phyloP scores from a whole-genome alignment of 768 basidiomycete genomes.

The Tylopilus sp. region DNA sequence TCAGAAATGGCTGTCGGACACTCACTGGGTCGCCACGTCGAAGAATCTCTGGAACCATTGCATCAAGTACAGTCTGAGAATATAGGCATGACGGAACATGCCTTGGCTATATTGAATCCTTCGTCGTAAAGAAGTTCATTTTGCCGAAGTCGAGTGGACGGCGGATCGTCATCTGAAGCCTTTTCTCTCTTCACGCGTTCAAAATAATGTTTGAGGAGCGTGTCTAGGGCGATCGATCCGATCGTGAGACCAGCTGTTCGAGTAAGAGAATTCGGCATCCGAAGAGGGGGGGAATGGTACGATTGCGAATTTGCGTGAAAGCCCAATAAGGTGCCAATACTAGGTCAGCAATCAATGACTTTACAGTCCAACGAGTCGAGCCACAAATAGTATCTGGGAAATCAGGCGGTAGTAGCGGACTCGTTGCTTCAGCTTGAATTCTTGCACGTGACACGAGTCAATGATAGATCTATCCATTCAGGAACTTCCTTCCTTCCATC shows the following conservation, averaged over 20 bases:
- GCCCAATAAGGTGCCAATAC: too few species aligned
- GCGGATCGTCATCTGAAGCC: constrained; percentile 32
- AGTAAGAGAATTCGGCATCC: constrained; percentile 55
- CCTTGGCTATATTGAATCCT: constrained; percentile 75
- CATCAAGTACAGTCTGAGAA: not conserved
- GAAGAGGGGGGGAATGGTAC: too few species aligned
- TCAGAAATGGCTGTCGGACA: constrained; percentile 1
- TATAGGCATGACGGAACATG: constrained; percentile 23
- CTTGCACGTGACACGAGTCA: too few species aligned
- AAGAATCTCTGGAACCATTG: constrained; percentile 60
- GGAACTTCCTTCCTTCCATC: too few species aligned
- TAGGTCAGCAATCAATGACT: too few species aligned
- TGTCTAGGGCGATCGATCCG: constrained; percentile 72
- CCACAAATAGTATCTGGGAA: too few species aligned
- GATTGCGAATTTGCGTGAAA: too few species aligned
- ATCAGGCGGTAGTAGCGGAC: too few species aligned
- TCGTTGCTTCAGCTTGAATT: too few species aligned
- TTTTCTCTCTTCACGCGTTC: constrained; percentile 52
- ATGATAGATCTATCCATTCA: too few species aligned
- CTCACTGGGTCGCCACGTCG: constrained; percentile 65
- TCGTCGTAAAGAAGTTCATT: constrained; percentile 83
- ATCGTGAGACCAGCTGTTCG: constrained; percentile 59
- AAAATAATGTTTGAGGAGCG: constrained; percentile 84
- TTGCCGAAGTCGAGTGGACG: constrained; percentile 50
- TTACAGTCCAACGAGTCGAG: too few species aligned